Conservation (phyloP, 2,329 filamentous ascomycete species). For the Colletotrichum karsti region DNA sequence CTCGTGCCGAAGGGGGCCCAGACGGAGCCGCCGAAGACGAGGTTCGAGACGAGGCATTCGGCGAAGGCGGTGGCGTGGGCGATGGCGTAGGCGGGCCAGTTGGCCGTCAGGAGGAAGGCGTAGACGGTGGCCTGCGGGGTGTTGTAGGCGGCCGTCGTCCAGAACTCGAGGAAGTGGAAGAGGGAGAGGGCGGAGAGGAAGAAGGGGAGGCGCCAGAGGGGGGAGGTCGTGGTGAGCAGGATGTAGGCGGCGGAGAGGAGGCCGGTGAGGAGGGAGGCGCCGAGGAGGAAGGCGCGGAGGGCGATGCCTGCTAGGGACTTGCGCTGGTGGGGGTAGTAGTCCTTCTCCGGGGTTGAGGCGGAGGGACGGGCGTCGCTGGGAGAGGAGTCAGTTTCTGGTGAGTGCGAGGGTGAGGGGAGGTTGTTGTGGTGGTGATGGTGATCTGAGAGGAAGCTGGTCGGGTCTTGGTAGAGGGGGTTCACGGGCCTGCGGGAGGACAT, state of each 20-base stretch:
- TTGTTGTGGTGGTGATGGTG: background rate
- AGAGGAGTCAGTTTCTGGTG: constrained; percentile 30
- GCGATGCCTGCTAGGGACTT: constrained; percentile 70
- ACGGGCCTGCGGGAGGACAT: constrained; percentile 3
- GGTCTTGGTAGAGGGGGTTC: constrained; percentile 8
- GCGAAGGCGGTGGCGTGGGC: constrained; percentile 79
- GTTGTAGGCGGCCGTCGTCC: constrained; percentile 86
- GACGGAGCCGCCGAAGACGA: constrained; percentile 60
- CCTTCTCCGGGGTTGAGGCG: constrained; percentile 35
- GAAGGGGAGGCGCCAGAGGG: constrained; percentile 70
- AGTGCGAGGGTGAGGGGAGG: background rate
- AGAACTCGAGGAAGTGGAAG: constrained; percentile 98
- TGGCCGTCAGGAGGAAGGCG: constrained; percentile 85
- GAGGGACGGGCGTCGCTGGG: constrained; percentile 18
- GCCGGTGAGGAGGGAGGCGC: constrained; percentile 49
- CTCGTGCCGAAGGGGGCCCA: constrained; percentile 56
- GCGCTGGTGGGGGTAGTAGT: constrained; percentile 53
- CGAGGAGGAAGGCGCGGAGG: constrained; percentile 64
- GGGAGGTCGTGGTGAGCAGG: constrained; percentile 48
- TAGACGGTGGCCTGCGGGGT: constrained; percentile 74
- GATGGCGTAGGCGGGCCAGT: constrained; percentile 84
- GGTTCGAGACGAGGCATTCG: constrained; percentile 73
- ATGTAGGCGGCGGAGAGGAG: constrained; percentile 41
- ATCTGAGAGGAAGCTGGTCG: background rate
- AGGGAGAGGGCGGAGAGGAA: constrained; percentile 75